Conservation (phyloP, 1,284 basidiomycete genomes). For the Austroboletus novae-zelandiae region DNA sequence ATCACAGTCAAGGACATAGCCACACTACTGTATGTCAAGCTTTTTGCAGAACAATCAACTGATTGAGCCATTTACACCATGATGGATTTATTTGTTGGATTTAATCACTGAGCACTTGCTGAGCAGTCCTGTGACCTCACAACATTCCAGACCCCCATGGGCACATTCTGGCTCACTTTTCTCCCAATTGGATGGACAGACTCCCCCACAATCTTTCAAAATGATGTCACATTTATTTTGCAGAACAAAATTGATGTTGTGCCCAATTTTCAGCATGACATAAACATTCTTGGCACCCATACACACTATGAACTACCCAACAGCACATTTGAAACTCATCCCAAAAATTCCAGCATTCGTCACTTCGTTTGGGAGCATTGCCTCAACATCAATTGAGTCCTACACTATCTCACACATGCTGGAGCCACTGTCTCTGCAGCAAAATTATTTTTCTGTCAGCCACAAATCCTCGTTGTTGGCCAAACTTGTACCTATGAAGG, state of each 20-base stretch:
- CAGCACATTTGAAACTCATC: conserved; percentile 26
- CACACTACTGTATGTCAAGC: conserved; percentile 4
- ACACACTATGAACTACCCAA: conserved; percentile 14
- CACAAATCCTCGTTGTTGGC: conserved; percentile 11
- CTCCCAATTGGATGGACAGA: conserved; percentile 43
- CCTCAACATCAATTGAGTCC: conserved; percentile 14
- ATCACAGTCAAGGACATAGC: conserved; percentile 25
- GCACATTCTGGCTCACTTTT: conserved; percentile 15
- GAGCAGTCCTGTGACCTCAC: conserved; percentile 21
- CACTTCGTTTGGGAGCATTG: conserved; percentile 27
- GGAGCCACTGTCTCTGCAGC: conserved; percentile 17
- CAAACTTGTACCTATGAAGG: conserved; percentile 16
- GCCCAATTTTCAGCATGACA: conserved; percentile 11
- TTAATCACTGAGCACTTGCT: background rate
- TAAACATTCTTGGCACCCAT: conserved; percentile 5
- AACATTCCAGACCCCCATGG: conserved; percentile 27
- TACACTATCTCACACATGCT: conserved; percentile 18
- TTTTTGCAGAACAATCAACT: background rate
- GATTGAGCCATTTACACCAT: conserved; percentile 5
- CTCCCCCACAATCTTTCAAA: background rate
- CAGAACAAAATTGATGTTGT: conserved; percentile 32
- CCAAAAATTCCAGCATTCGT: conserved; percentile 28
- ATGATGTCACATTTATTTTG: conserved; percentile 35
- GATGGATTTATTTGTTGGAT: conserved; percentile 17
- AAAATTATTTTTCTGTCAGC: conserved; percentile 13